Evolutionary conservation across 225 moss, liverwort and hornwort genomes (phyloP), one percentile per base, ranked within the genome.

Genomic region (Bryum argenteum): DNA sequence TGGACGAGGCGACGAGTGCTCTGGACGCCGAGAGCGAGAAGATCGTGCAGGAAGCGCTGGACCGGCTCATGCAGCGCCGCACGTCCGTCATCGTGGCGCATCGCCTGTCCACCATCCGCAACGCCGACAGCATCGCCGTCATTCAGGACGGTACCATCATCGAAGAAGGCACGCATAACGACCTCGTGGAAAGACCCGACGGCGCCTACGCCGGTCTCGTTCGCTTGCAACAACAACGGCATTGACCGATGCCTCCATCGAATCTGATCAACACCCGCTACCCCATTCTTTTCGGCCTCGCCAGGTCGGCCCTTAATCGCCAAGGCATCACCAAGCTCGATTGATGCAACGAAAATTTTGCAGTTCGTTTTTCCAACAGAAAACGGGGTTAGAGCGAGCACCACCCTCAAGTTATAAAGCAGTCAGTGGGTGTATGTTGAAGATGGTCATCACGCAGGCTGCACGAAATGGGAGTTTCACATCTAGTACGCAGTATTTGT

Each of bases 141-240:
- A 86, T 95, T 15, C 92, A 95, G 41, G 91, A 92, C 10, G 95
- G 95, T n/a, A 83, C 72, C 0, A 84, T 93, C 43, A 89, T 95
- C 8, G 95, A 95, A 53, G 83, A 92, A 48, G 95, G 95, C 6
- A 88, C 75, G 2, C 95, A 95, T 58, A 80, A 85, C 8, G 84
- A 93, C 6, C 89, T 95, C 9, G 63, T 93, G 22, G 74, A 0
- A 9, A 69, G 66, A 23, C 15, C 65, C 11, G 85, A 50, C 0
- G 84, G 95, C 28, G 78, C 89, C 0, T 95, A 95, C 54, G 75
- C 61, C 1, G 85, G 84, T 17, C 88, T 95, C 11, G 78, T 95
- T n/a, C 83, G 83, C 23, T 67, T 95, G 77, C 95, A 95, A 61
- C 75, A 79, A 58, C 69, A 79, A 11, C 62, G 72, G 15, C 23